Percentiles rank a stretch among this genome's conserved stretches.
phyloP scores from a whole-genome alignment of 371 early-diverging fungal genomes.

The Saksenaea vasiformis region DNA sequence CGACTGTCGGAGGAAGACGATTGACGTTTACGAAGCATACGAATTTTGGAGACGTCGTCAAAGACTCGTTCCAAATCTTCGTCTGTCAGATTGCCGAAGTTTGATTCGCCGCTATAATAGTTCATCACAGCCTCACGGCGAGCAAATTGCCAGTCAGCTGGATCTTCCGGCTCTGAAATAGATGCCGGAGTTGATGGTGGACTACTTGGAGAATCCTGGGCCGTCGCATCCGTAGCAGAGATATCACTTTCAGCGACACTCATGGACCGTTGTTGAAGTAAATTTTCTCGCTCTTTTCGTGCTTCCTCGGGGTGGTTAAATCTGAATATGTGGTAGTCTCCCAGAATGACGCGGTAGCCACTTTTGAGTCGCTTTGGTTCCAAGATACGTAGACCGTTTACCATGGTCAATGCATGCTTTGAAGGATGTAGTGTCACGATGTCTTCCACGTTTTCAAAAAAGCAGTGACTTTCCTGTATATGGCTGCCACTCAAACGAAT shows the following conservation, averaged over 20 bases:
- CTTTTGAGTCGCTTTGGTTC: constrained; percentile 65
- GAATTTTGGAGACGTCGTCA: constrained; percentile 45
- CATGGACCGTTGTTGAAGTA: neutral
- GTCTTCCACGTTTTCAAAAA: constrained; percentile 70
- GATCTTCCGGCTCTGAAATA: neutral
- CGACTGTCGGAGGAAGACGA: constrained; percentile 6
- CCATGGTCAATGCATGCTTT: constrained; percentile 64
- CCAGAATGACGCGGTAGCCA: constrained; percentile 85
- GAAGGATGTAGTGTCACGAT: constrained; percentile 67
- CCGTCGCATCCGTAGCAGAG: neutral
- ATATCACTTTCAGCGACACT: neutral
- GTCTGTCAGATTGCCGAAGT: constrained; percentile 33
- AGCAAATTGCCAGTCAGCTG: constrained; percentile 72
- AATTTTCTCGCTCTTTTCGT: constrained; percentile 62
- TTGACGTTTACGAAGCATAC: constrained; percentile 33
- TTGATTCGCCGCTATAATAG: constrained; percentile 26
- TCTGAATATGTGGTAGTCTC: constrained; percentile 80
- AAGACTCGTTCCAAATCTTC: constrained; percentile 46
- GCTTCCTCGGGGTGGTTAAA: constrained; percentile 89
- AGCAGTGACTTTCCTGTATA: constrained; percentile 75
- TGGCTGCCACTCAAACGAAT: constrained; percentile 75
- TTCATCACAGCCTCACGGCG: constrained; percentile 62
- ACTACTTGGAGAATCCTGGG: neutral
- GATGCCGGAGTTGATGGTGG: neutral
- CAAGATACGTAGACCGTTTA: constrained; percentile 74